Base-by-base conservation (phyloP, 2,329 filamentous ascomycete genomes). In the Paracoccidioides brasiliensis region DNA sequence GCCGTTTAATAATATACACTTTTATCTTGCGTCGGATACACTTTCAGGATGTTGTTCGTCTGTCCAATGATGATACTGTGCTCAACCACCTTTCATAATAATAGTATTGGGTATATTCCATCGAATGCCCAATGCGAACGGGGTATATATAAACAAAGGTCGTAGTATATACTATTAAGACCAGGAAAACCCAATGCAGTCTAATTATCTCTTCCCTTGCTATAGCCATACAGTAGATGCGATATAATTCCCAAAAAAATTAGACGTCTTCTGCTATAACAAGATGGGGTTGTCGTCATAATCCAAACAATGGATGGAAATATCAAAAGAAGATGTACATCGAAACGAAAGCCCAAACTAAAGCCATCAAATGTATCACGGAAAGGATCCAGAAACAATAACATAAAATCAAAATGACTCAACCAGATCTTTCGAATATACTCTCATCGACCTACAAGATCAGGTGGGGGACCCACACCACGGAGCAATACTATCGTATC, bases 401-500 rank as follows among this genome's bases (percentile, higher is more conserved):
- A 52, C 38, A 52, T 12, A 12, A 46, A 37, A n/a, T 5, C 37
- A 56, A 32, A 35, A 52, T 14, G 32, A 51, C 12, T 35, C 22
- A 44, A 28, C 35, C 53, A 40, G 40, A 43, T 30, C 30, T 14
- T 53, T 28, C 22, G 22, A 30, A 37, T 42, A 30, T 30, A 49
- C 10, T 3, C 30, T 63, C 56, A 80, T 57, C 73, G 57, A 59
- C 85, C 78, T 58, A 90, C 86, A 63, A 90, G 70, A 69, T 89
- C 83, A 22, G 84, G 83, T 53, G 87, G 81, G n/a, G 84, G 81
- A 0, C 89, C 89, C 53, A 96, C 85, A 0, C 93, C 93, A 59
- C 93, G 78, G 54, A 98, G 65, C 64, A 98, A 68, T 30, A 97
- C 90, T 60, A 98, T 82, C 9, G 90, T 96, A 67, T 98, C 91